Percentiles rank a stretch among this genome's conserved stretches.
Conservation (phyloP, 768 basidiomycete genomes). For the Mycena leptocephala region DNA sequence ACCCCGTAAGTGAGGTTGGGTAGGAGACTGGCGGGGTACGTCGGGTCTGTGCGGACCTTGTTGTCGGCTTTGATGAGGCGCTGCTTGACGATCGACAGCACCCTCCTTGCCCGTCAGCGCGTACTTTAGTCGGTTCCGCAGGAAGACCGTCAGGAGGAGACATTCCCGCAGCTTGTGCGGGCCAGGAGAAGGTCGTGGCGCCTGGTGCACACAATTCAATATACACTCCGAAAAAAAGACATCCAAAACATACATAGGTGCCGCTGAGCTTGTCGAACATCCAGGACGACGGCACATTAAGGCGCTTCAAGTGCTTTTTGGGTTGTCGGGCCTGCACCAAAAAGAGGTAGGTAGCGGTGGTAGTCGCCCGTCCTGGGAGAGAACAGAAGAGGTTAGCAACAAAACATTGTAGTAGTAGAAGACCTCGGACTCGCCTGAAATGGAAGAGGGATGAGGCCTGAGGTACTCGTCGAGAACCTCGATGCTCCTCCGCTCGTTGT, state of each 20-base stretch:
- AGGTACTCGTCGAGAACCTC: too few relatives aligned
- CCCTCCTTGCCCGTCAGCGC: constrained; percentile 97
- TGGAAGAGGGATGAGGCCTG: too few relatives aligned
- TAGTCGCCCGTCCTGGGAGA: too few relatives aligned
- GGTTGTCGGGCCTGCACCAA: constrained; percentile 91
- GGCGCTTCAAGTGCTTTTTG: constrained; percentile 99
- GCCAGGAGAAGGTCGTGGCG: constrained; percentile 97
- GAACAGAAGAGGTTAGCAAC: too few relatives aligned
- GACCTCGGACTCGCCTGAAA: too few relatives aligned
- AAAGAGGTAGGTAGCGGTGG: too few relatives aligned
- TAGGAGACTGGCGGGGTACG: constrained; percentile 98
- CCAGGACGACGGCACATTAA: constrained; percentile 98
- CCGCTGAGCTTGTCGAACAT: constrained; percentile 99
- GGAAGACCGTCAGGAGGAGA: constrained; percentile 96
- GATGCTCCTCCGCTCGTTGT: too few relatives aligned
- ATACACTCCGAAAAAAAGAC: not conserved
- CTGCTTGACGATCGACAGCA: constrained; percentile 94
- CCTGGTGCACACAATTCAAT: constrained; percentile 60
- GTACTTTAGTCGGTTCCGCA: constrained; percentile 99
- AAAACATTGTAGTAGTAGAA: too few relatives aligned
- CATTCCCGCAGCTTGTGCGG: constrained; percentile 99
- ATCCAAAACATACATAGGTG: constrained; percentile 80
- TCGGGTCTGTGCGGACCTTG: constrained; percentile 98
- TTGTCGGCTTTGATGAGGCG: constrained; percentile 98
- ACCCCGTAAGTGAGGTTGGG: too few relatives aligned